Evolutionary conservation across 2,329 filamentous ascomycete genomes (phyloP).

Genomic region (Ceratocystis destructans): DNA sequence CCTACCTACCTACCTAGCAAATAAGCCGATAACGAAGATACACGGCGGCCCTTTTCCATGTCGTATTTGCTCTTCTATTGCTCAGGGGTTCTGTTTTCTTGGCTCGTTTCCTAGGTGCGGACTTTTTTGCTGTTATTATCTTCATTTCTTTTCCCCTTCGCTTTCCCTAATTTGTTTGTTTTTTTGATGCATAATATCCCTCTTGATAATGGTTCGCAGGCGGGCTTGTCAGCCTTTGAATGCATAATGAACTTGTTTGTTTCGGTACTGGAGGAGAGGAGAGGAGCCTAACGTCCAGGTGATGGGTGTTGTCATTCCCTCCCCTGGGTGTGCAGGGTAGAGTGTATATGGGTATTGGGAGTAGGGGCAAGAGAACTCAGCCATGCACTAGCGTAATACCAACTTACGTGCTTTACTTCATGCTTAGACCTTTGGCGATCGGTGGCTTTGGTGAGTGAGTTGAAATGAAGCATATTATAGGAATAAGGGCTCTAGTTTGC

Average conservation of each 20-base stretch:
- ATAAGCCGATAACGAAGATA: too few relatives aligned
- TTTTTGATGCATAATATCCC: neutral
- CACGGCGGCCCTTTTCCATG: too few relatives aligned
- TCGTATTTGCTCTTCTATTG: too few relatives aligned
- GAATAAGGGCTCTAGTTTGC: neutral
- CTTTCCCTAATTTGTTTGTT: neutral
- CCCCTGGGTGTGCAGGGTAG: too few relatives aligned
- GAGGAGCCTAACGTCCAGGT: neutral
- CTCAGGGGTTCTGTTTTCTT: neutral
- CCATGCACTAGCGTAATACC: neutral
- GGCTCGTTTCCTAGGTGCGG: neutral
- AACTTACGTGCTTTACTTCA: neutral
- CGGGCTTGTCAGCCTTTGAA: neutral
- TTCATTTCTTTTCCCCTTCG: neutral
- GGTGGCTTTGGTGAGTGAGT: neutral
- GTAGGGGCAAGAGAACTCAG: neutral
- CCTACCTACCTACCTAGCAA: too few relatives aligned
- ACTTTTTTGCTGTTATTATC: too few relatives aligned
- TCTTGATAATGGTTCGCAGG: neutral
- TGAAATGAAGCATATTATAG: neutral
- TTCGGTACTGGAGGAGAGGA: neutral
- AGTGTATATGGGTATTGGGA: neutral
- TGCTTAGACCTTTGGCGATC: conserved; percentile 1
- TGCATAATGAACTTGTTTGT: neutral
- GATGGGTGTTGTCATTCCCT: neutral